phyloP scores from a whole-genome alignment of 1,139 yeast species.

The Fermentozyma sake region DNA sequence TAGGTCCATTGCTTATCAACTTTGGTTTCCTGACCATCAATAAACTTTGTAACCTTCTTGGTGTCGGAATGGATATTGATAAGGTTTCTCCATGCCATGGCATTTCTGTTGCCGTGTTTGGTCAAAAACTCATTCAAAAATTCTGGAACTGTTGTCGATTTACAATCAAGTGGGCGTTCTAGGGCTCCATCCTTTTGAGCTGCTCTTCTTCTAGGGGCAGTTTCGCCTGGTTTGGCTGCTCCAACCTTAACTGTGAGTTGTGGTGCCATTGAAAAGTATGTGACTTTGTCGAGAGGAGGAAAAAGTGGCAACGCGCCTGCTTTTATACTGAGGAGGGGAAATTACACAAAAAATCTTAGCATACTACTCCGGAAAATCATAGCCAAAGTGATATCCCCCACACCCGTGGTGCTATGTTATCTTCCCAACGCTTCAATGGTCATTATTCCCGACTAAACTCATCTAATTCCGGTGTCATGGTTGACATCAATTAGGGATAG shows the following conservation, averaged over 20 bases:
- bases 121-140: slow-evolving; percentile 60
- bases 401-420: too few relatives aligned
- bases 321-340: too few relatives aligned
- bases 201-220: slow-evolving; percentile 83
- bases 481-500: too few relatives aligned
- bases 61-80: slow-evolving; percentile 70
- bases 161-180: slow-evolving; percentile 54
- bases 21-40: slow-evolving; percentile 69
- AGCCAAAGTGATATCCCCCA: too few relatives aligned
- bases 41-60: slow-evolving; percentile 66
- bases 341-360: too few relatives aligned
- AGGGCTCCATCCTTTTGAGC: slow-evolving; percentile 53
- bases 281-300: too few relatives aligned
- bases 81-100: slow-evolving; percentile 81
- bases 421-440: too few relatives aligned
- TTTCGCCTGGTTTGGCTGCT: slow-evolving; percentile 77
- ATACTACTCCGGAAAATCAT: too few relatives aligned
- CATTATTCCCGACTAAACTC: too few relatives aligned
- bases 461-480: too few relatives aligned
- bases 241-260: slow-evolving; percentile 86
- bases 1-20: slow-evolving; percentile 85
- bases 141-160: slow-evolving; percentile 67
- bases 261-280: too few relatives aligned
- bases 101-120: slow-evolving; percentile 48
- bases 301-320: too few relatives aligned